phyloP scores from a whole-genome alignment of 257 asterid genomes.

The Solanum ossicruentum region DNA sequence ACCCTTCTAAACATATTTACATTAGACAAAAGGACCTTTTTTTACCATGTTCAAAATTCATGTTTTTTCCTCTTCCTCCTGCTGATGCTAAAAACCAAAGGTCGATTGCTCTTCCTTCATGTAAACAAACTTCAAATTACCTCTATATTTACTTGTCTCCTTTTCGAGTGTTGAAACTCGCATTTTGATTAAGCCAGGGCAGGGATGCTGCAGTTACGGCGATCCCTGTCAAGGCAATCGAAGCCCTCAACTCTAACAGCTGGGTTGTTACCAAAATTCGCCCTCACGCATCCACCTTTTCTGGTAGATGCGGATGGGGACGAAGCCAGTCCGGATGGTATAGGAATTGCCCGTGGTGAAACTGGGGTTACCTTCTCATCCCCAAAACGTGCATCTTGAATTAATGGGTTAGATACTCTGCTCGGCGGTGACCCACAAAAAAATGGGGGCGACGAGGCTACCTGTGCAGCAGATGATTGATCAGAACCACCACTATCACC shows the following conservation, averaged over 20 bases:
- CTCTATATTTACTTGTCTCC: constrained; percentile 1
- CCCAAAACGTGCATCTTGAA: constrained; percentile 78
- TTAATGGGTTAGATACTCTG: constrained; percentile 97
- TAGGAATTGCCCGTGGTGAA: constrained; percentile 53
- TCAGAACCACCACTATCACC: constrained; percentile 37
- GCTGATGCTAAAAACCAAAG: constrained; percentile 1
- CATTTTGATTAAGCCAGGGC: constrained; percentile 47
- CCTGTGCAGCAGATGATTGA: constrained; percentile 37
- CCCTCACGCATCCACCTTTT: constrained; percentile 68
- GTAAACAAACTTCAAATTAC: background rate
- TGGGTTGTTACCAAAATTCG: constrained; percentile 86
- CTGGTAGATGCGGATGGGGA: constrained; percentile 55
- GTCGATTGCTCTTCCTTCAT: background rate
- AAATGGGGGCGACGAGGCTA: constrained; percentile 99
- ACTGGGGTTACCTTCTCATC: constrained; percentile 49
- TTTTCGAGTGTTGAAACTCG: background rate
- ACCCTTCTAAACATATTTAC: constrained; percentile 38
- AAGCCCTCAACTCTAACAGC: constrained; percentile 94
- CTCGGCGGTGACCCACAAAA: constrained; percentile 99
- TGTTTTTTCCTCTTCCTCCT: constrained; percentile 1
- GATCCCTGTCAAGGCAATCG: constrained; percentile 86
- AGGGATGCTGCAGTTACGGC: constrained; percentile 95
- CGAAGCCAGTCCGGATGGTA: constrained; percentile 38
- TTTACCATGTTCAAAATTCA: constrained; percentile 9
- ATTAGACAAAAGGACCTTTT: constrained; percentile 23